A percentile compares a stretch with the other conserved stretches of the same genome.
Evolutionary conservation across 2,329 filamentous ascomycete species (phyloP).

Genomic region (Cladorrhinum sp.): DNA sequence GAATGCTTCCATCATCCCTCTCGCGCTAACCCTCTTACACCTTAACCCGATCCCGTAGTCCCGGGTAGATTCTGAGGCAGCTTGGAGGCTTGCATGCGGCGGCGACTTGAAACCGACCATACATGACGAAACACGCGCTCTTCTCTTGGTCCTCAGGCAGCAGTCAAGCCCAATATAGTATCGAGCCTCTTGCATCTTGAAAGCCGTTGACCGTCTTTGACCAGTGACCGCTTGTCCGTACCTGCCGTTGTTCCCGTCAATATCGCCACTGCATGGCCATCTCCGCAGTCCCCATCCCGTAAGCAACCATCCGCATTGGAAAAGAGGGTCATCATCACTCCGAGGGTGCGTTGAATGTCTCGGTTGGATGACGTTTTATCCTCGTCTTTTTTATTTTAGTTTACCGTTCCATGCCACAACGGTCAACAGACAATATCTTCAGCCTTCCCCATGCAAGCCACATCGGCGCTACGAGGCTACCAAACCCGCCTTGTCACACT

Average conservation of each 20-base stretch:
- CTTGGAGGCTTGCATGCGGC: constrained; percentile 15
- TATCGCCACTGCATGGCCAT: constrained; percentile 4
- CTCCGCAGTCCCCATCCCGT: background rate
- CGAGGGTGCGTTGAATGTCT: background rate
- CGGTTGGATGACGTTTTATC: background rate
- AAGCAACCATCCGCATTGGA: background rate
- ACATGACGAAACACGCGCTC: background rate
- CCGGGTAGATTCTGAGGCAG: constrained; percentile 17
- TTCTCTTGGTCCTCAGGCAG: background rate
- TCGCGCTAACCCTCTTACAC: constrained; percentile 1
- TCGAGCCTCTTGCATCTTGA: background rate
- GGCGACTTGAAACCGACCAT: constrained; percentile 8
- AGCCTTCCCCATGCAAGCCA: constrained; percentile 3
- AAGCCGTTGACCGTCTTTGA: background rate
- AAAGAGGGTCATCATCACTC: background rate
- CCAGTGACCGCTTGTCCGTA: background rate
- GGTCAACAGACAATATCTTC: background rate
- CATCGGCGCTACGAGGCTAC: constrained; percentile 8
- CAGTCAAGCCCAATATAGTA: background rate
- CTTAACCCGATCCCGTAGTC: constrained; percentile 20
- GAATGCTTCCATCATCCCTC: background rate
- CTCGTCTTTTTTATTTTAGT: background rate
- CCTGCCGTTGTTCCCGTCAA: constrained; percentile 5
- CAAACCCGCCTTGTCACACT: background rate
- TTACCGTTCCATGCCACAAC: background rate